A percentile compares a stretch with the other conserved stretches of the same genome.
These are phyloP conservation scores for Phytopythium kandeliae DNA, from an alignment of 352 stramenopile species.

Conservation along the genomic window DNA sequence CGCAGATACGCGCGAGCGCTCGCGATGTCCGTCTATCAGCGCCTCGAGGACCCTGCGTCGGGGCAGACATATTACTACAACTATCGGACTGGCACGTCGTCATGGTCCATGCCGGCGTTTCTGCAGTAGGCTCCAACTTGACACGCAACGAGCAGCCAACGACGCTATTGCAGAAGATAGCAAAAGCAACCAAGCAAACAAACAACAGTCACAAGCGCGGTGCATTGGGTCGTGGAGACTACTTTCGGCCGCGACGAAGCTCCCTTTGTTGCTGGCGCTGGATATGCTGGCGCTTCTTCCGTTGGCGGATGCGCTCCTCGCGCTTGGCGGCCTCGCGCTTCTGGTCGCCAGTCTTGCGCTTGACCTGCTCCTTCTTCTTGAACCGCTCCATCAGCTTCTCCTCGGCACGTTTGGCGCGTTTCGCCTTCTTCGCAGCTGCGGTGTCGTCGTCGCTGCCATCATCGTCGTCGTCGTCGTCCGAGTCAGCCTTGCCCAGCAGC, in stretches of 20 bases:
- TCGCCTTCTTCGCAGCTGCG: slow-evolving; percentile 31
- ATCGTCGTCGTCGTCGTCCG: slow-evolving; percentile 27
- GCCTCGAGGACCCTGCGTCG: slow-evolving; percentile 35
- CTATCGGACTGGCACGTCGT: slow-evolving; percentile 38
- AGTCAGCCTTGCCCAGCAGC: slow-evolving; percentile 44
- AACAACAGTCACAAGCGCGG: too few species aligned
- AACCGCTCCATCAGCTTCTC: slow-evolving; percentile 76
- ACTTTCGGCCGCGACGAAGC: slow-evolving; percentile 26
- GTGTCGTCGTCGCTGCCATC: slow-evolving; percentile 21
- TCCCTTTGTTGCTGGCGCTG: slow-evolving; percentile 51
- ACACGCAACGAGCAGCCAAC: not conserved
- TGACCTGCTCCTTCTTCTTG: slow-evolving; percentile 77
- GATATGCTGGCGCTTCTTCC: slow-evolving; percentile 75
- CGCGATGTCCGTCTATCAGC: slow-evolving; percentile 31
- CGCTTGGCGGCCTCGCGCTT: slow-evolving; percentile 71
- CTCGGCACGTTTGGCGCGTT: slow-evolving; percentile 50
- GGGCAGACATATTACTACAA: slow-evolving; percentile 54
- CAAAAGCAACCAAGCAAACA: too few species aligned
- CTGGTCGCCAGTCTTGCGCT: slow-evolving; percentile 66
- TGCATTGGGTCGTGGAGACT: too few species aligned
- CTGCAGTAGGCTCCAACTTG: slow-evolving; percentile 5
- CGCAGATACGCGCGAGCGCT: slow-evolving; percentile 25
- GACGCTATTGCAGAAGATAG: not conserved
- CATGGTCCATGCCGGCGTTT: slow-evolving; percentile 49
- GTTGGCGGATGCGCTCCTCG: slow-evolving; percentile 75